These are phyloP conservation scores for Bacidia rubella DNA, from an alignment of 495 filamentous ascomycete genomes.

Conservation along the genomic window DNA sequence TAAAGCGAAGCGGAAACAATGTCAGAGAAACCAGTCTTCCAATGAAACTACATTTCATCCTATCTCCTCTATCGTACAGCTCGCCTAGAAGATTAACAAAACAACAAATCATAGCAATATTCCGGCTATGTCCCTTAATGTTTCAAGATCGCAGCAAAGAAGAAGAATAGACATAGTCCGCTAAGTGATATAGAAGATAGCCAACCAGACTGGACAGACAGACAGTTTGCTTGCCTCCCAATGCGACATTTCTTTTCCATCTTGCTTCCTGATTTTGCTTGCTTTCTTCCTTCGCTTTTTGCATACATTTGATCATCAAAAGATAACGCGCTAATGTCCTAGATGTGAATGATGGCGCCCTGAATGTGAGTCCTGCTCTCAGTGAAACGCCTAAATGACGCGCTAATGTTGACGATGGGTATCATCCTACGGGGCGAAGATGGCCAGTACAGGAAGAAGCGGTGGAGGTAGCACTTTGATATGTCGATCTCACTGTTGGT, in stretches of 20 bases:
- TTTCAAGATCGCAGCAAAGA: no score
- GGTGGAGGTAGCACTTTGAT: no score
- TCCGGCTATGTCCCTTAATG: background rate
- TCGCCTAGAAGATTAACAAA: background rate
- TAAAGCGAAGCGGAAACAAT: background rate
- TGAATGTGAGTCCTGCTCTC: background rate
- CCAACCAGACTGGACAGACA: background rate
- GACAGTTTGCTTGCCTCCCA: background rate
- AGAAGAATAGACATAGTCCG: background rate
- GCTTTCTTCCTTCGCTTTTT: no score
- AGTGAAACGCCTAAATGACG: background rate
- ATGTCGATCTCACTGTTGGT: no score
- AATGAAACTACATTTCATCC: background rate
- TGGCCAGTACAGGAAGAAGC: no score
- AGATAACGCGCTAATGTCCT: background rate
- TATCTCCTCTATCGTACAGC: background rate
- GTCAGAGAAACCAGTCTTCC: background rate
- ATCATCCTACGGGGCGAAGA: no score
- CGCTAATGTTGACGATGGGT: background rate
- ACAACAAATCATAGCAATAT: background rate
- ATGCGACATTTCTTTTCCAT: background rate
- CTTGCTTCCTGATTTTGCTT: no score
- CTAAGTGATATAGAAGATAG: background rate
- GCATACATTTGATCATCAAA: no score
- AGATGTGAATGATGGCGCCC: background rate